Evolutionary conservation across 2,329 filamentous ascomycete species (phyloP).

Genomic region (Myriosclerotinia curreyana): DNA sequence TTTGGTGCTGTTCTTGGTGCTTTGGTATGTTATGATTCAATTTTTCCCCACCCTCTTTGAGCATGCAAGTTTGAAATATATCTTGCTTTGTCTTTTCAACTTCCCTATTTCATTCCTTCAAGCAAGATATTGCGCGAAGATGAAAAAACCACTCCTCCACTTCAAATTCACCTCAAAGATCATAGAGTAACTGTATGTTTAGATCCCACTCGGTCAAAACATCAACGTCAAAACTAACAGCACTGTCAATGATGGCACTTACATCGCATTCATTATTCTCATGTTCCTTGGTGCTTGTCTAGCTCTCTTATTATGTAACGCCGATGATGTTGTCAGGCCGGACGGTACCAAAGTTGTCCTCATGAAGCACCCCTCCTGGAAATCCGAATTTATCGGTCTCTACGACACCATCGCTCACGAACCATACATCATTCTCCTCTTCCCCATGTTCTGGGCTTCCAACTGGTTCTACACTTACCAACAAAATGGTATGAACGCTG

Average conservation of each 20-base stretch:
- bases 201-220: slow-evolving; percentile 73
- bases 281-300: slow-evolving; percentile 70
- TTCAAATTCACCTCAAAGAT: neutral
- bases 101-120: neutral
- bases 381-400: slow-evolving; percentile 72
- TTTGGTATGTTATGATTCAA: slow-evolving; percentile 43
- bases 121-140: neutral
- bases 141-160: too few species aligned
- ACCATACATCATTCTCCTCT: slow-evolving; percentile 70
- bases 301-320: slow-evolving; percentile 67
- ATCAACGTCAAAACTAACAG: slow-evolving; percentile 52
- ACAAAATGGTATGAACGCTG: slow-evolving; percentile 69
- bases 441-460: slow-evolving; percentile 77
- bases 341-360: slow-evolving; percentile 79
- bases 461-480: slow-evolving; percentile 83
- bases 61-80: neutral
- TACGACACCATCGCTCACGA: slow-evolving; percentile 68
- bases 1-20: slow-evolving; percentile 84
- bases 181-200: slow-evolving; percentile 16
- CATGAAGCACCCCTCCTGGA: slow-evolving; percentile 89
- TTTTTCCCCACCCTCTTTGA: neutral
- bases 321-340: slow-evolving; percentile 66
- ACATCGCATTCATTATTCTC: slow-evolving; percentile 82
- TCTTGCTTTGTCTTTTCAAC: neutral
- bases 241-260: slow-evolving; percentile 73